Percentiles rank a stretch among this genome's conserved stretches.
Conservation (phyloP, 2,329 filamentous ascomycete genomes). For the Fusarium keratoplasticum region DNA sequence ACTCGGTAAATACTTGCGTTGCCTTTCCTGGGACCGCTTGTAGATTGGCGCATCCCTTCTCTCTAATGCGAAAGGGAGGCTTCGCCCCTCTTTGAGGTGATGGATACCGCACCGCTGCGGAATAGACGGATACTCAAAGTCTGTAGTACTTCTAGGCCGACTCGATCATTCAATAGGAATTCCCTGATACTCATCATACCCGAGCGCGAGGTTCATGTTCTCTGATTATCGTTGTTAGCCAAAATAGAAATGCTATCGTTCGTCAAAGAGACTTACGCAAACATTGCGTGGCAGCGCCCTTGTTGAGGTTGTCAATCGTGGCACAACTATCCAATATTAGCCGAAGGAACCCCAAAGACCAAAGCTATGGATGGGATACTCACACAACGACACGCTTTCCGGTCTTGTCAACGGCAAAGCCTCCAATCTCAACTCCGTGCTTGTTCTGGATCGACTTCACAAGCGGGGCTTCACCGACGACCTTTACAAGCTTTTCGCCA, state of each 20-base stretch:
- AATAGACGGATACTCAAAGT: neutral
- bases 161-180: constrained; percentile 64
- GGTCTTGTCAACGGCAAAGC: constrained; percentile 88
- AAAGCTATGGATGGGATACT: neutral
- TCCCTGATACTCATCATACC: constrained; percentile 89
- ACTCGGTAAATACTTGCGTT: neutral
- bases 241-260: neutral
- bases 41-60: neutral
- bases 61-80: neutral
- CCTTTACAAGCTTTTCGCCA: constrained; percentile 93
- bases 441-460: constrained; percentile 81
- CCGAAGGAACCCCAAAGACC: neutral
- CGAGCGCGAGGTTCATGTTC: constrained; percentile 94
- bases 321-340: neutral
- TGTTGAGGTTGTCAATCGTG: neutral
- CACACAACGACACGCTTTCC: constrained; percentile 90
- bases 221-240: constrained; percentile 73
- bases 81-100: neutral
- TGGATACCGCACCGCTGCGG: neutral
- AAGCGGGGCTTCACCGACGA: constrained; percentile 85
- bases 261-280: neutral
- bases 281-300: neutral
- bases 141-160: neutral
- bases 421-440: constrained; percentile 93
- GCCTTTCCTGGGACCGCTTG: neutral